Conservation (phyloP, 1,139 yeast species). For the Scheffersomyces quercinus region DNA sequence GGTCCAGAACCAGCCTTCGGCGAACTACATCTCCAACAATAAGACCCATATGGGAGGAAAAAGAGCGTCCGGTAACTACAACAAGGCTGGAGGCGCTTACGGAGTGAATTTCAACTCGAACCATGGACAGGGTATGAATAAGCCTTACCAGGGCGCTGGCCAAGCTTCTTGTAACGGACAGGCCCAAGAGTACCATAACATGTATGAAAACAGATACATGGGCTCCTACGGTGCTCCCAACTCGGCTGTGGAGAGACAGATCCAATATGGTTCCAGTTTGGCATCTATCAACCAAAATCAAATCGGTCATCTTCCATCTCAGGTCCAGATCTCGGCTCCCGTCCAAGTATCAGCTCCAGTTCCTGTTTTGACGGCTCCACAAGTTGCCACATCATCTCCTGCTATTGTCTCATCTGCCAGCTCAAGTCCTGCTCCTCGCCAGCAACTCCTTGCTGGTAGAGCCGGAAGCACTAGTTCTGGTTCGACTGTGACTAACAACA, state of each 20-base stretch:
- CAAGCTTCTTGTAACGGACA: not conserved
- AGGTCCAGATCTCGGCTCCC: not conserved
- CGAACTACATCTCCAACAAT: not conserved
- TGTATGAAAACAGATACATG: conserved; percentile 5
- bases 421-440: conserved; percentile 2
- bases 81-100: not conserved
- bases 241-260: not conserved
- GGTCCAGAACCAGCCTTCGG: conserved; percentile 30
- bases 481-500: conserved; percentile 1
- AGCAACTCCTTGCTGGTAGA: conserved; percentile 7
- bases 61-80: not conserved
- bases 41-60: not conserved
- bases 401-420: conserved; percentile 1
- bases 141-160: not conserved
- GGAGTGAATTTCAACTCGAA: not conserved
- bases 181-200: conserved; percentile 4
- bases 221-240: not conserved
- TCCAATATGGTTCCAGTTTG: not conserved
- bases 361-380: not conserved
- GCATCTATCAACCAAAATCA: conserved; percentile 7
- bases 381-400: conserved; percentile 1
- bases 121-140: not conserved
- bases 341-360: conserved; percentile 1
- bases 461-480: conserved; percentile 4
- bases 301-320: conserved; percentile 1